Percentiles rank a stretch among this genome's conserved stretches.
phyloP scores from a whole-genome alignment of 495 filamentous ascomycete genomes.

The Aspergillus hancockii region DNA sequence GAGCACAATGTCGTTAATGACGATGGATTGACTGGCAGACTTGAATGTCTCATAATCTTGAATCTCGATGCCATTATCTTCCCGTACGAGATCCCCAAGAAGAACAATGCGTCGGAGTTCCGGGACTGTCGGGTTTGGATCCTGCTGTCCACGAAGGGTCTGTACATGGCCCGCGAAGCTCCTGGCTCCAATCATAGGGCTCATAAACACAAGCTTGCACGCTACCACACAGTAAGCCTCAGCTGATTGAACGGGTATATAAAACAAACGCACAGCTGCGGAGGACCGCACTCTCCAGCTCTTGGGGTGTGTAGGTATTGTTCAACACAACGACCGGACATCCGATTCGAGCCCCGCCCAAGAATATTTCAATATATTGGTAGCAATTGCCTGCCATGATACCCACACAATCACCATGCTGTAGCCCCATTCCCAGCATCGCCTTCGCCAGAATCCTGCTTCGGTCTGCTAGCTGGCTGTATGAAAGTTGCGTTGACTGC shows the following conservation, averaged over 20 bases:
- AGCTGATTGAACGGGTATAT: background rate
- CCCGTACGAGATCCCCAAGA: background rate
- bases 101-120: constrained; percentile 20
- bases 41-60: constrained; percentile 20
- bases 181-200: constrained; percentile 14
- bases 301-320: constrained; percentile 26
- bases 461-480: constrained; percentile 21
- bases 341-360: constrained; percentile 25
- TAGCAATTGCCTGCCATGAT: constrained; percentile 30
- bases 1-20: no score
- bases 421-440: constrained; percentile 23
- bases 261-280: constrained; percentile 18
- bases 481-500: constrained; percentile 22
- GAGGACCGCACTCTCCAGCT: constrained; percentile 21
- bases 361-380: constrained; percentile 29
- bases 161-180: constrained; percentile 14
- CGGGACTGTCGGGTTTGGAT: constrained; percentile 7
- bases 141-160: constrained; percentile 4
- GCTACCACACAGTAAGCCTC: background rate
- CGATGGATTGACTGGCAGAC: background rate
- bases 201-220: constrained; percentile 24
- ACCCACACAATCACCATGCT: constrained; percentile 25
- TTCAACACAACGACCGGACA: constrained; percentile 29
- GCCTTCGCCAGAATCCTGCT: constrained; percentile 21
- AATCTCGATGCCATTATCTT: constrained; percentile 12